Evolutionary conservation across 495 filamentous ascomycete genomes (phyloP).

Genomic region (Rhypophila decipiens): DNA sequence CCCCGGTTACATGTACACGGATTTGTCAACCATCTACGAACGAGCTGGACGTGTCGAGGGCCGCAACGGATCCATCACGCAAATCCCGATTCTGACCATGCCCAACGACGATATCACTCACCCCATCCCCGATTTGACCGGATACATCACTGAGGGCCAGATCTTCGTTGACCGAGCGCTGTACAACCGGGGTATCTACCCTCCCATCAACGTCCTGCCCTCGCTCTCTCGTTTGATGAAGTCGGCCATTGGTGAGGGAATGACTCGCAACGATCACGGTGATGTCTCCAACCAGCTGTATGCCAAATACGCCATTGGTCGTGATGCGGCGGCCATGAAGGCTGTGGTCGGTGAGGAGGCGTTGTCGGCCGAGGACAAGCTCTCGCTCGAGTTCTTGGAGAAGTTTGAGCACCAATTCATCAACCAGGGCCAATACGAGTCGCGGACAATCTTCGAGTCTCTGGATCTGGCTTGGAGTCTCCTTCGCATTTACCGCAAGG

Average conservation of each 20-base stretch:
- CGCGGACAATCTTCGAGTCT: conserved; percentile 80
- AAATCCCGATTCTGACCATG: conserved; percentile 99
- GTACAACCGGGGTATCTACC: conserved; percentile 93
- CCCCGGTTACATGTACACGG: conserved; percentile 99
- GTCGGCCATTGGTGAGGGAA: conserved; percentile 95
- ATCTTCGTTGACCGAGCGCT: conserved; percentile 96
- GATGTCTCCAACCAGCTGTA: conserved; percentile 99
- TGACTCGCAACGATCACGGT: conserved; percentile 90
- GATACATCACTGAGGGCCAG: conserved; percentile 98
- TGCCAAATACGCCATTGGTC: conserved; percentile 98
- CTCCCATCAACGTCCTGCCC: conserved; percentile 97
- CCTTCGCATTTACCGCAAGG: conserved; percentile 93
- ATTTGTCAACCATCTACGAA: conserved; percentile 99
- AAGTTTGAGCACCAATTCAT: conserved; percentile 97
- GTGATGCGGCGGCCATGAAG: conserved; percentile 98
- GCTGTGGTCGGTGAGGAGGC: conserved; percentile 98
- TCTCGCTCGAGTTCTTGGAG: conserved; percentile 95
- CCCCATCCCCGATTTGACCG: conserved; percentile 96
- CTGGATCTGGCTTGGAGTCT: conserved; percentile 94
- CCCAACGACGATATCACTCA: conserved; percentile 99
- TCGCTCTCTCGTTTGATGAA: conserved; percentile 99
- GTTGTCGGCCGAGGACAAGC: conserved; percentile 89
- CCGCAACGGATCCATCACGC: conserved; percentile 96
- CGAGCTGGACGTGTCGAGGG: conserved; percentile 97
- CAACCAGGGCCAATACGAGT: conserved; percentile 85